Base-by-base conservation (phyloP, 176 grass and related monocot species). In the Puya raimondii region DNA sequence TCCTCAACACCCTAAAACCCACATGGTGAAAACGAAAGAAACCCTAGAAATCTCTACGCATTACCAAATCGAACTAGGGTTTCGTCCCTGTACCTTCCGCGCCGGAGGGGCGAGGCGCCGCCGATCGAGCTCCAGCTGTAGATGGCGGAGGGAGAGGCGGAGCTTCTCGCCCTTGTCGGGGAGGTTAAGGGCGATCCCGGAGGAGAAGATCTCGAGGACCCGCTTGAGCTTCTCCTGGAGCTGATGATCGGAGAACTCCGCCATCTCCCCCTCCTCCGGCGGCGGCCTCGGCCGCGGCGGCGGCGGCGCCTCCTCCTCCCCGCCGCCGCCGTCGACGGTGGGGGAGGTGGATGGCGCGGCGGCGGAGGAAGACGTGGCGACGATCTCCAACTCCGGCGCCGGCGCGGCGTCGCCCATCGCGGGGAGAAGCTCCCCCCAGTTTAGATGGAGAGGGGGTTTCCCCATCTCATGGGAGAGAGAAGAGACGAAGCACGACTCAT, bases 101-200 rank as follows among this genome's bases (percentile, higher is more conserved):
- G 42, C 33, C 33, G 33, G 33, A 42, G 33, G 5, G 6, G 33
- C 29, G 66, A 10, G 1, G 77, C 70, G 7, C 49, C 86, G 86
- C 63, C 79, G 75, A 4, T n/a, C 29, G 27, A 82, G 68, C 74
- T 85, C 82, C 3, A 57, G 27, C 48, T 6, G 17, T 4, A 72
- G 12, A 11, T 48, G 29, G 10, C 5, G 11, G 0, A 75, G 53
- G 13, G 0, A 7, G 0, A 2, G 9, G 14, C n/a, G 53, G 15
- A 69, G 72, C 49, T 82, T 88, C 54, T 9, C 63, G 3, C 82
- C 86, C 26, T 79, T 20, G 79, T 88, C 82, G 3, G 13, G 67
- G 47, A 84, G 67, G 18, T 14, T 12, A 4, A 0, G 3, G 9
- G 11, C 2, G 18, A 68, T 2, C 2, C 64, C 68, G 0, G 0